A percentile compares a stretch with the other conserved stretches of the same genome.
phyloP scores from a whole-genome alignment of 2,329 filamentous ascomycete species.

The Cordyceps javanica region DNA sequence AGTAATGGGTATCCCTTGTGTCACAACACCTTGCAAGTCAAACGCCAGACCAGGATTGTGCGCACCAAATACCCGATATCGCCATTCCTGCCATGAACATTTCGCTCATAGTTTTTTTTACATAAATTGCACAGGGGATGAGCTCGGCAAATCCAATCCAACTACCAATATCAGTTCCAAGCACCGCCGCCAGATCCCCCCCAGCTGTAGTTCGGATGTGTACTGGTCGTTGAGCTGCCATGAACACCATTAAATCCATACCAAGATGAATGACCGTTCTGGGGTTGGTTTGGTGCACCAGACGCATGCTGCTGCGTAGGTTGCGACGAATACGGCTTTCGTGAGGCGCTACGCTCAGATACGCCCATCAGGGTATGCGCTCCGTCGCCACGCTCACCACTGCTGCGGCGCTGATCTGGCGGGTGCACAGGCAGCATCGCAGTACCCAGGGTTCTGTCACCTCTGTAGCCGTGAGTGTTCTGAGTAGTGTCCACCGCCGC shows the following conservation, averaged over 20 bases:
- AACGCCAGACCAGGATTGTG: background rate
- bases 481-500: background rate
- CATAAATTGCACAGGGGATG: background rate
- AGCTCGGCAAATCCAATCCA: background rate
- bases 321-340: background rate
- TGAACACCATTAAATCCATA: constrained; percentile 2
- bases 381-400: background rate
- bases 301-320: background rate
- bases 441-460: background rate
- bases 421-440: background rate
- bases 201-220: background rate
- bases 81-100: background rate
- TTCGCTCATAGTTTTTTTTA: background rate
- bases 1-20: background rate
- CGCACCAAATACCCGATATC: background rate
- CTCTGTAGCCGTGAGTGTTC: background rate
- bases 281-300: background rate
- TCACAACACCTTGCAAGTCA: background rate
- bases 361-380: background rate
- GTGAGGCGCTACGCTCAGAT: background rate
- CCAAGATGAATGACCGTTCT: background rate
- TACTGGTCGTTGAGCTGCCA: background rate
- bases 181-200: background rate
- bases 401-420: background rate
- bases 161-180: background rate